phyloP scores from a whole-genome alignment of 352 stramenopile genomes.

The Pythium vanterpoolii region DNA sequence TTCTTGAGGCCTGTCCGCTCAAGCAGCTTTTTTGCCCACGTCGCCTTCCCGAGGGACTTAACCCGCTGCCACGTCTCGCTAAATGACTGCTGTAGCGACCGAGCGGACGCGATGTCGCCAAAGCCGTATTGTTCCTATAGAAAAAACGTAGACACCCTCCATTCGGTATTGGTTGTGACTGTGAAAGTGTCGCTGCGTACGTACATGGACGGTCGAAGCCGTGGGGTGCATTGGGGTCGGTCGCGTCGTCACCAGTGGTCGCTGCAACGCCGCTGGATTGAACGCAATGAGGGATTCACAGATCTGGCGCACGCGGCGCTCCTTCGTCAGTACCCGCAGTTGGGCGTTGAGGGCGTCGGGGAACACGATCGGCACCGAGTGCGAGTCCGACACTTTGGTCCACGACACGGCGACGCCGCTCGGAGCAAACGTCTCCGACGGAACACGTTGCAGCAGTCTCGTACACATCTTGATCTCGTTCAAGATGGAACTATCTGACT shows the following conservation, averaged over 20 bases:
- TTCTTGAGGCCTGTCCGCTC: conserved; percentile 45
- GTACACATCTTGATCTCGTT: conserved; percentile 41
- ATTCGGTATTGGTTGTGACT: neutral
- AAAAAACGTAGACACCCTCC: no score
- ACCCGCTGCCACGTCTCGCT: conserved; percentile 58
- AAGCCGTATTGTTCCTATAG: conserved; percentile 73
- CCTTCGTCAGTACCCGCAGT: conserved; percentile 44
- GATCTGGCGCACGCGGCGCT: conserved; percentile 44
- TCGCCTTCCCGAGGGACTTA: conserved; percentile 46
- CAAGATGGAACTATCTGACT: conserved; percentile 22
- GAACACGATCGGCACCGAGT: conserved; percentile 60
- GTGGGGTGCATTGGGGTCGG: conserved; percentile 49
- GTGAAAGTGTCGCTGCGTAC: neutral
- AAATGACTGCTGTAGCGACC: conserved; percentile 41
- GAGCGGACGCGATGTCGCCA: conserved; percentile 60
- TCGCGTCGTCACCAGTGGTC: conserved; percentile 34
- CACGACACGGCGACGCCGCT: conserved; percentile 55
- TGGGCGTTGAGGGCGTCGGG: conserved; percentile 52
- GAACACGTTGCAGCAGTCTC: conserved; percentile 43
- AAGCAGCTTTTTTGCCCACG: conserved; percentile 55
- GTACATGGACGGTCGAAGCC: conserved; percentile 35
- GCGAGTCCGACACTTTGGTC: conserved; percentile 64
- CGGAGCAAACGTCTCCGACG: conserved; percentile 45
- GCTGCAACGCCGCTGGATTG: conserved; percentile 28
- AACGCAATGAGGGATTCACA: conserved; percentile 47